Base-by-base conservation (phyloP, 2,329 filamentous ascomycete species). In the Alternaria sp. region DNA sequence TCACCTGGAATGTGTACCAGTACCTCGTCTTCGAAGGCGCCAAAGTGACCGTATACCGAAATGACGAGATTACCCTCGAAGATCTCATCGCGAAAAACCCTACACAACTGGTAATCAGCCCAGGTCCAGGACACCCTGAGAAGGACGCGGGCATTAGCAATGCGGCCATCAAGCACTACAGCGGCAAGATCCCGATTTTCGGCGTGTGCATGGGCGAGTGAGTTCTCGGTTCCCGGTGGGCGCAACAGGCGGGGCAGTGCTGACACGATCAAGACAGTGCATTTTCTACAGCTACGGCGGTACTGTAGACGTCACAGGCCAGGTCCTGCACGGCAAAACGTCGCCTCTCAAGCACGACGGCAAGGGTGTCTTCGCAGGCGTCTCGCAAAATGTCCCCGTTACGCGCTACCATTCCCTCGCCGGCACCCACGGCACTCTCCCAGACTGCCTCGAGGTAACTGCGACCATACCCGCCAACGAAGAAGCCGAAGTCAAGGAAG, bases 1-100 rank as follows among this genome's bases (percentile, higher is more conserved):
- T 99, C 81, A 97, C 95, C 62, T 99, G 94, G 93, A 99, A 99
- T 77, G 93, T 99, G 62, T 99, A 98, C 81, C 96, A 99, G 81
- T 99, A 99, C 76, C 89, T 99, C 1, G 91, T 95, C 7, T 89
- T 99, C n/a, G 96, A 98, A 80, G 96, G 96, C 30, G 96, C 96
- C 26, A 91, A 85, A 1, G 96, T 97, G 54, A 92, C 90, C 5
- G 96, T 99, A 19, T 92, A 90, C 81, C 89, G 96, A 73, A 99
- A 99, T 77, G 95, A 99, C 81, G 89, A 97, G 80, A 90, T 98
- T 71, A 90, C 91, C 0, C 81, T 99, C 6, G 89, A 97, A 11
- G 91, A 97, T 71, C 85, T 99, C 67, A 89, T 96, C 65, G 87
- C 89, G 12, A 90, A 91, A 80, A 91, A 93, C 6, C 96, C 96